Evolutionary conservation across 176 grass and related monocot species (phyloP).

Genomic region (Oryza officinalis): DNA sequence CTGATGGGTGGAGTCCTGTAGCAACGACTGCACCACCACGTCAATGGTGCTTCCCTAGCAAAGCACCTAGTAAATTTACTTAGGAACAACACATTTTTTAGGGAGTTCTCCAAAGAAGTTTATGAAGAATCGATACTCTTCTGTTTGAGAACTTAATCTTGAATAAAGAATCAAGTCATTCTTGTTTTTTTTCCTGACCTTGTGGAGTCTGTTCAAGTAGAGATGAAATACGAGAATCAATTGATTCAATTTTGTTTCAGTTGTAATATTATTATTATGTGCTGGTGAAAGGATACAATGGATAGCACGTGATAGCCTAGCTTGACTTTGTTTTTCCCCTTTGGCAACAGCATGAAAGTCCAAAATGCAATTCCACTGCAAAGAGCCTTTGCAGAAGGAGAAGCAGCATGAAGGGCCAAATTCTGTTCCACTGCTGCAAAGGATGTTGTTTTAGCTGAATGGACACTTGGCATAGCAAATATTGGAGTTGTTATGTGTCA

Average conservation of each 20-base stretch:
- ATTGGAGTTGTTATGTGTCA: not conserved
- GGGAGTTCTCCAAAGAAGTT: not conserved
- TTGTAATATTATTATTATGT: not conserved
- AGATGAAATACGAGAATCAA: not conserved
- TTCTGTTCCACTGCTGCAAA: not conserved
- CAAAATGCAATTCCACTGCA: not conserved
- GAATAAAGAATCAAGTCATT: not conserved
- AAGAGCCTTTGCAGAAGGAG: not conserved
- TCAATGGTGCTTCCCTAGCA: too few species aligned
- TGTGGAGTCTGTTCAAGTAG: not conserved
- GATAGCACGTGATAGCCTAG: not conserved
- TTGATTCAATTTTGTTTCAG: not conserved
- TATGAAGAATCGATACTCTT: not conserved
- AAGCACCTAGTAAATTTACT: not conserved
- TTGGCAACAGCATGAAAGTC: not conserved
- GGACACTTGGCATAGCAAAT: not conserved
- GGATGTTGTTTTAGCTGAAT: not conserved
- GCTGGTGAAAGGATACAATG: not conserved
- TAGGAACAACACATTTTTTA: not conserved
- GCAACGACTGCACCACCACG: too few species aligned
- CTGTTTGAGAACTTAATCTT: not conserved
- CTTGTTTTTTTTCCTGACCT: not conserved
- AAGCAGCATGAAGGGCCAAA: conserved; percentile 1
- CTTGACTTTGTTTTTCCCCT: not conserved
- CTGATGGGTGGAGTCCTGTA: too few species aligned